A percentile compares a stretch with the other conserved stretches of the same genome.
Conservation (phyloP, 371 early-diverging fungal species). For the Mortierella sp. region DNA sequence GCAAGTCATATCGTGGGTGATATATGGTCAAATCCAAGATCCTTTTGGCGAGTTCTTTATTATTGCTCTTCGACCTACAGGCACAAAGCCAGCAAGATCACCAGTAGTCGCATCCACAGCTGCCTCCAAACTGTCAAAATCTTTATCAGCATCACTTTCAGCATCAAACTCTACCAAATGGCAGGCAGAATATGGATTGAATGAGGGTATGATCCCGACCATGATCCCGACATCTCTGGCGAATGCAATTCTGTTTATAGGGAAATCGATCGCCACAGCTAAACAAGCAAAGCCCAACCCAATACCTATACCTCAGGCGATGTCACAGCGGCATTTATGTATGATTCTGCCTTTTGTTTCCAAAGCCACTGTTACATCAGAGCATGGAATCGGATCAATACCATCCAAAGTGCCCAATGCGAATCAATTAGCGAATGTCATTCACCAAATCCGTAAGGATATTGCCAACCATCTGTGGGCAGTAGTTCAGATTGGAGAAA, state of each 20-base stretch:
- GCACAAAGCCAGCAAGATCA: neutral
- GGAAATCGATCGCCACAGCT: constrained; percentile 78
- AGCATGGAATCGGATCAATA: neutral
- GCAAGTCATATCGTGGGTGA: constrained; percentile 80
- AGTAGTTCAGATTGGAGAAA: constrained; percentile 74
- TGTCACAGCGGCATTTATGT: constrained; percentile 61
- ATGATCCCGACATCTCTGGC: constrained; percentile 67
- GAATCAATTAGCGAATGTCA: constrained; percentile 52
- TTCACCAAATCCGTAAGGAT: constrained; percentile 66
- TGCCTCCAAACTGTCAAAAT: neutral
- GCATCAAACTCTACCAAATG: constrained; percentile 45
- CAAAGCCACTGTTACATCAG: neutral
- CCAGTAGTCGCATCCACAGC: neutral
- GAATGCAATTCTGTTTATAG: constrained; percentile 79
- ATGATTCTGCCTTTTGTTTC: constrained; percentile 42
- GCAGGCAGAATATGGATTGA: constrained; percentile 68
- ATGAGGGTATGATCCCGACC: constrained; percentile 62
- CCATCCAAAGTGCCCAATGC: constrained; percentile 17
- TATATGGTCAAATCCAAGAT: constrained; percentile 76
- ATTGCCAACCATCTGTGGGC: constrained; percentile 79
- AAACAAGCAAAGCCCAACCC: constrained; percentile 52
- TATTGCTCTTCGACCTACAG: constrained; percentile 9
- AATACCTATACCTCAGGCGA: constrained; percentile 59
- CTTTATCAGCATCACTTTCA: constrained; percentile 7
- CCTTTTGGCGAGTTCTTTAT: constrained; percentile 81